These are phyloP conservation scores for Withania somnifera DNA, from an alignment of 305 asterid species.

Conservation along the genomic window DNA sequence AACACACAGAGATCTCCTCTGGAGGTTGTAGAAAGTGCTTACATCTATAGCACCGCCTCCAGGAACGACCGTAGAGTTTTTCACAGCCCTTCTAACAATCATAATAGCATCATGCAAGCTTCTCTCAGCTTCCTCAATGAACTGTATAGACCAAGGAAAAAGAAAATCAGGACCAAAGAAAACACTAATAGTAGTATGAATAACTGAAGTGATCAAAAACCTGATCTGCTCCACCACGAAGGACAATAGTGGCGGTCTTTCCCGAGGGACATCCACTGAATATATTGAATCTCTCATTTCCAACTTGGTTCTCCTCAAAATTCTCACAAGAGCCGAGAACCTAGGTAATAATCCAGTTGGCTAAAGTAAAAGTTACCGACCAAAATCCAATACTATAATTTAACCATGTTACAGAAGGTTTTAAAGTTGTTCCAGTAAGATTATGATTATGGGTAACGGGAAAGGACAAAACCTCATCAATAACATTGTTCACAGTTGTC, in stretches of 20 bases:
- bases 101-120: constrained; percentile 83
- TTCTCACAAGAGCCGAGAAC: constrained; percentile 85
- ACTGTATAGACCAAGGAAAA: constrained; percentile 39
- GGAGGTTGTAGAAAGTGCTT: constrained; percentile 10
- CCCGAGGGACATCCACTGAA: constrained; percentile 97
- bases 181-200: background rate
- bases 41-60: constrained; percentile 99
- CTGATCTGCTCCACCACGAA: constrained; percentile 99
- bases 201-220: constrained; percentile 20
- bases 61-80: constrained; percentile 89
- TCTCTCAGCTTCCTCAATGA: constrained; percentile 87
- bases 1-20: background rate
- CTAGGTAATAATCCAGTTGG: constrained; percentile 22
- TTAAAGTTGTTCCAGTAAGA: background rate
- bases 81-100: constrained; percentile 90
- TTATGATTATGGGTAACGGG: background rate
- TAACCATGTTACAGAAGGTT: background rate
- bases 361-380: background rate
- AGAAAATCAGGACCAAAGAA: constrained; percentile 12
- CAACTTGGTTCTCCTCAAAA: constrained; percentile 98
- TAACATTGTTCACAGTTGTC: constrained; percentile 68
- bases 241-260: constrained; percentile 89
- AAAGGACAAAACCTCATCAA: constrained; percentile 46
- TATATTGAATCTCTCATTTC: constrained; percentile 95
- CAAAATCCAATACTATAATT: background rate